phyloP scores from a whole-genome alignment of 768 basidiomycete species.

The Rhodotorula sphaerocarpa region DNA sequence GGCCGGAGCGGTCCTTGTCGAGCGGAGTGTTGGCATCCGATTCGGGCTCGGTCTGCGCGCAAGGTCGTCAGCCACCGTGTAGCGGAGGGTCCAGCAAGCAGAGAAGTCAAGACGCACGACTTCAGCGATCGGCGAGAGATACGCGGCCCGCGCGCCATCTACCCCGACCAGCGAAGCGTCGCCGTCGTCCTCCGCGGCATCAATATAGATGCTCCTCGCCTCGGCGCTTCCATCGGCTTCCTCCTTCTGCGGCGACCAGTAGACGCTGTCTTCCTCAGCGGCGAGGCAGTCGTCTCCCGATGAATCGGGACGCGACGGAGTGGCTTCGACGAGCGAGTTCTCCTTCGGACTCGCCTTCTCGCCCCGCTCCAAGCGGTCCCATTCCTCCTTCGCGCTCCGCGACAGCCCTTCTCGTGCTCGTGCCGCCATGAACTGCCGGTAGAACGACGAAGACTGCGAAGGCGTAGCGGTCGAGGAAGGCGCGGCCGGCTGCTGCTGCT shows the following conservation, averaged over 20 bases:
- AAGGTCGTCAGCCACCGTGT: no score
- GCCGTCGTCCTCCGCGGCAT: not conserved
- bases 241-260: conserved; percentile 4
- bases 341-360: conserved; percentile 28
- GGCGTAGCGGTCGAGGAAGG: not conserved
- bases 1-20: not conserved
- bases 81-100: no score
- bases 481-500: not conserved
- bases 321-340: not conserved
- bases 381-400: conserved; percentile 19
- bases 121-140: conserved; percentile 24
- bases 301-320: no score
- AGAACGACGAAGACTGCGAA: conserved; percentile 7
- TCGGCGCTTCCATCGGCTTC: not conserved
- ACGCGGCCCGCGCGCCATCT: not conserved
- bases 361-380: conserved; percentile 17
- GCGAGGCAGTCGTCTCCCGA: not conserved
- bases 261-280: not conserved
- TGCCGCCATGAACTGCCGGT: conserved; percentile 19
- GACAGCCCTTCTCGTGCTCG: conserved; percentile 1
- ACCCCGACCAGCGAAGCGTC: not conserved
- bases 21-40: conserved; percentile 18
- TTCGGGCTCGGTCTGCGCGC: conserved; percentile 29
- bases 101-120: no score
- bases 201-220: not conserved